Evolutionary conservation across 1,284 basidiomycete species (phyloP), one percentile per base, ranked within the genome.

Genomic region (Gomphus sp.): DNA sequence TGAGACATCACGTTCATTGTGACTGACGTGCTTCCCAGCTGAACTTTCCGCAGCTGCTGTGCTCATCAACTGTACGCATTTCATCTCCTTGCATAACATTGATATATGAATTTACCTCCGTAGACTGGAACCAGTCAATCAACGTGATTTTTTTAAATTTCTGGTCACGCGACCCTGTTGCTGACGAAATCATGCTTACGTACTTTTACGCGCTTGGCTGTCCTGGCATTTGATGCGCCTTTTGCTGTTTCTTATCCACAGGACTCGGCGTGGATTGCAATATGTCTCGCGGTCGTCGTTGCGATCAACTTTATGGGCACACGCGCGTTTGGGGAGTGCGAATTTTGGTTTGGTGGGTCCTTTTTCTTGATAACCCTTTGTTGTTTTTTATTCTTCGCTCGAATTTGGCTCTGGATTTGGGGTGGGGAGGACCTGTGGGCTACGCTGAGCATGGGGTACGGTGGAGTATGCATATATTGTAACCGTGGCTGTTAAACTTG

Each of bases 301-400:
- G 31, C 74, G 16, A 67, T 84, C 61, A 86, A 86, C 67, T 67
- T 85, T 25, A 72, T 85, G 53, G 75, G 75, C 37, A 71, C 82
- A 44, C 73, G 75, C 16, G 74, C 78, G 49, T 84, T 82, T 63
- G 86, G 85, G 63, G 84, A 87, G 66, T 74, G 82, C 34, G 84
- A 85, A 66, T 82, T 82, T 65, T 79, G 78, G 76, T 70, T 80
- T 10, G 70, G 70, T 76, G 10, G 62, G 18, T 31, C 22, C 6
- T 16, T 50, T 31, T 1, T 31, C 2, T 31, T 1, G 28, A 31
- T 31, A 31, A 31, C 3, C 4, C 28, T 31, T 34, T 50, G 11
- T 37, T 37, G 7, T 18, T 34, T 31, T 50, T 52, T 39, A n/a
- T 31, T 31, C 28, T 31, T 31, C 28, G 28, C 28, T 31, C 28